Conservation (phyloP, 768 basidiomycete genomes). For the Xerocomellus dryophilus region DNA sequence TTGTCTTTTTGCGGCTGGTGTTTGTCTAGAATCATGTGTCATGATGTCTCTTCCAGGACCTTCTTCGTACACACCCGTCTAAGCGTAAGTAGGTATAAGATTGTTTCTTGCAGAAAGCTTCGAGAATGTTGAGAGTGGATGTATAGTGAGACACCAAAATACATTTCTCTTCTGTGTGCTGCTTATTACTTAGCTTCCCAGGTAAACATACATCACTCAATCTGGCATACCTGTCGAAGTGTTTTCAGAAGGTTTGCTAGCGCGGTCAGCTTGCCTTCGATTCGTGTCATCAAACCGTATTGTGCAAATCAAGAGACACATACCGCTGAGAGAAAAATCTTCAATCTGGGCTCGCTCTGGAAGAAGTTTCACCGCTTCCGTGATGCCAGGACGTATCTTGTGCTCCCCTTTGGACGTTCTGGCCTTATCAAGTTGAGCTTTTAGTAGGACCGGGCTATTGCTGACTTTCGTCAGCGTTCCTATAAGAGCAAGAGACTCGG, state of each 20-base stretch:
- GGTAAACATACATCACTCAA: background rate
- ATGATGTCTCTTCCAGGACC: background rate
- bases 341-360: constrained; percentile 59
- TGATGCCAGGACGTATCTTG: constrained; percentile 48
- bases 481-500: constrained; percentile 77
- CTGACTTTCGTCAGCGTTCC: constrained; percentile 83
- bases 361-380: constrained; percentile 59
- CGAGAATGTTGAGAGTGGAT: constrained; percentile 87
- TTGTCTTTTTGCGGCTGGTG: constrained; percentile 72
- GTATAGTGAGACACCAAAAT: constrained; percentile 97
- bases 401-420: constrained; percentile 41
- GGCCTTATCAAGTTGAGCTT: constrained; percentile 68
- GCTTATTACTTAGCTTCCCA: constrained; percentile 2
- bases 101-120: constrained; percentile 76
- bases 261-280: constrained; percentile 68
- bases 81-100: constrained; percentile 79
- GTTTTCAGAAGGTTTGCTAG: constrained; percentile 60
- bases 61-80: constrained; percentile 60
- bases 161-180: constrained; percentile 90
- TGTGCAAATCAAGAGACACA: constrained; percentile 11
- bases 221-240: constrained; percentile 50
- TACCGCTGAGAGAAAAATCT: constrained; percentile 81
- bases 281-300: constrained; percentile 2
- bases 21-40: constrained; percentile 49
- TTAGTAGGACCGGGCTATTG: constrained; percentile 86